Base-by-base conservation (phyloP, 495 filamentous ascomycete species). In the Neurospora sp. region DNA sequence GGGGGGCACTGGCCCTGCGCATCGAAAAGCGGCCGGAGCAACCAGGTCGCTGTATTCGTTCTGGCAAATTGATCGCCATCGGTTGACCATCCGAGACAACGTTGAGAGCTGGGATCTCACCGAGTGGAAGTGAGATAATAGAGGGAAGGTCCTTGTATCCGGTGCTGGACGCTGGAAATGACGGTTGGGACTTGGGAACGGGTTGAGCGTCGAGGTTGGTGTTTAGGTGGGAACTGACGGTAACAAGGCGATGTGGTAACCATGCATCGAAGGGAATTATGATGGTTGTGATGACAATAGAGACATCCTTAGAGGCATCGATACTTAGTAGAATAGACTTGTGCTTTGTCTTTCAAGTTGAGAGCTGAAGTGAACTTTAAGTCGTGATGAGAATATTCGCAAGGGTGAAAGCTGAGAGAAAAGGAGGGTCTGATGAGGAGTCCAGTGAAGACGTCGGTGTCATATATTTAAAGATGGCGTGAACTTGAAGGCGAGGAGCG, bases 31-130 rank as follows among this genome's bases (percentile, higher is more conserved):
- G 46, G 85, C 82, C 3, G 80, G 80, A 16, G 83, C 85, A 16
- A 84, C 87, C 10, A 79, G 84, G 74, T 78, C 81, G 27, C 75
- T 89, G 71, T 90, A 90, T 73, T 81, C 83, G 6, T 84, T 86
- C 72, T 90, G 87, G 85, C 84, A 85, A 69, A 92, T 93, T 74
- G 87, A 91, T 73, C 89, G 89, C 38, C 79, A 91, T 79, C 85
- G 82, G 72, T 81, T 93, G 76, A 85, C 85, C 53, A 85, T 93
- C 70, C 83, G 77, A 20, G 87, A 92, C 77, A 84, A 80, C 9
- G 86, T 85, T 40, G 77, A 81, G 53, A 81, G 81, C 46, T 93
- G 89, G 90, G 81, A 86, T 53, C 83, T 93, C 76, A 79, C 80
- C 40, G 81, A 88, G 61, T 93, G 90, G 91, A 78, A 70, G 20